Evolutionary conservation across 345 rosid genomes (phyloP).

Genomic region (Physaria fendleri): DNA sequence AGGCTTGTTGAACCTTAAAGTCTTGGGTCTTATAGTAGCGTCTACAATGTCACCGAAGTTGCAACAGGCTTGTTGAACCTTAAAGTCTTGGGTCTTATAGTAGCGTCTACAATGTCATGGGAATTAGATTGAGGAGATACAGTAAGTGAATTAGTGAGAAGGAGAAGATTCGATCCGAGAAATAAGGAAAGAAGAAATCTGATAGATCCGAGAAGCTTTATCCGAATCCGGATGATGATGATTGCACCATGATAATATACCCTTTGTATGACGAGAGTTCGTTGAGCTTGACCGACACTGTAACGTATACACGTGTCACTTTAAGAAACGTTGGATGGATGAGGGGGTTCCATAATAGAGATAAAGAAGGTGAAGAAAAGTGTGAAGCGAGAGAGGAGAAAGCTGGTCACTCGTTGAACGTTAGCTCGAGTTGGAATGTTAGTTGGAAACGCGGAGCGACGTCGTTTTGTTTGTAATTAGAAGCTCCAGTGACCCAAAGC

Average conservation of each 20-base stretch:
- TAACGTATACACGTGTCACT: conserved; percentile 20
- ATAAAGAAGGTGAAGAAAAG: conserved; percentile 18
- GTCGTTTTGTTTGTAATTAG: conserved; percentile 10
- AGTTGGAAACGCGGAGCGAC: conserved; percentile 20
- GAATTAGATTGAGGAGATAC: conserved; percentile 36
- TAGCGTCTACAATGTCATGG: conserved; percentile 42
- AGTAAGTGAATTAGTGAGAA: conserved; percentile 52
- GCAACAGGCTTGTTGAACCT: conserved; percentile 51
- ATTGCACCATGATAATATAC: not conserved
- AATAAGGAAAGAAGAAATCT: not conserved
- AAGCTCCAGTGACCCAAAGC: not conserved
- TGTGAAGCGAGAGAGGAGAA: conserved; percentile 5
- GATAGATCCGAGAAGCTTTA: conserved; percentile 1
- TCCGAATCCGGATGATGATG: not conserved
- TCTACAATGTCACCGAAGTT: conserved; percentile 34
- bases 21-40: conserved; percentile 71
- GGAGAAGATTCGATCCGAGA: no score
- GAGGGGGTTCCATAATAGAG: conserved; percentile 27
- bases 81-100: conserved; percentile 71
- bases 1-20: conserved; percentile 53
- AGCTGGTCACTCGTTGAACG: conserved; percentile 18
- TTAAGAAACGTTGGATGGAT: conserved; percentile 17
- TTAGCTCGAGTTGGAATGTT: conserved; percentile 26
- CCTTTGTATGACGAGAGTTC: conserved; percentile 19
- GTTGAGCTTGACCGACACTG: conserved; percentile 21